A percentile compares a stretch with the other conserved stretches of the same genome.
phyloP scores from a whole-genome alignment of 2,329 filamentous ascomycete genomes.

The Ceratocystis destructans region DNA sequence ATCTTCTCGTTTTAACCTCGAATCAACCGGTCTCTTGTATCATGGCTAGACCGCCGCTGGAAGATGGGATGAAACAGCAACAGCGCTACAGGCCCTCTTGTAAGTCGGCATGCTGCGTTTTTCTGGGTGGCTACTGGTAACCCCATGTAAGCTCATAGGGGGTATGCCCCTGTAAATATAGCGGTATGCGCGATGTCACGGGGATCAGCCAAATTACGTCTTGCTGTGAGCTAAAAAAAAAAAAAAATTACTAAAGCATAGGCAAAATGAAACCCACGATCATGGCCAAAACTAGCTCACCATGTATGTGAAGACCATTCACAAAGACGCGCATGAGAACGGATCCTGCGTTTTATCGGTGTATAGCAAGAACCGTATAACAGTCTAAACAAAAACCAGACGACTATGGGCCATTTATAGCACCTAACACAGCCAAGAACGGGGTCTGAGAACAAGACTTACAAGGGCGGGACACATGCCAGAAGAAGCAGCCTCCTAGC shows the following conservation, averaged over 20 bases:
- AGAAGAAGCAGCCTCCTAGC: too few relatives aligned
- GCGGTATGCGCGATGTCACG: background rate
- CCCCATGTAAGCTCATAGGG: background rate
- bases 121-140: background rate
- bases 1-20: background rate
- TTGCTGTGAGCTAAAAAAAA: background rate
- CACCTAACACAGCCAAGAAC: background rate
- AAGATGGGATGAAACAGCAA: constrained; percentile 5
- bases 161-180: background rate
- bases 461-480: too few relatives aligned
- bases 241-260: background rate
- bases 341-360: background rate
- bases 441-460: too few relatives aligned
- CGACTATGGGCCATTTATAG: background rate
- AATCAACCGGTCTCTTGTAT: background rate
- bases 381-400: background rate
- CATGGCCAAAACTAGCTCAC: background rate
- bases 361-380: background rate
- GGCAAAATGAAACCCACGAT: background rate
- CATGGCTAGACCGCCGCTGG: background rate
- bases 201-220: constrained; percentile 18
- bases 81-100: background rate
- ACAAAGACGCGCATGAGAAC: background rate
- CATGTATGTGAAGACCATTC: background rate
- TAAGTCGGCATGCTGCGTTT: background rate